phyloP scores from a whole-genome alignment of 495 filamentous ascomycete species.

The Xylaria longipes region DNA sequence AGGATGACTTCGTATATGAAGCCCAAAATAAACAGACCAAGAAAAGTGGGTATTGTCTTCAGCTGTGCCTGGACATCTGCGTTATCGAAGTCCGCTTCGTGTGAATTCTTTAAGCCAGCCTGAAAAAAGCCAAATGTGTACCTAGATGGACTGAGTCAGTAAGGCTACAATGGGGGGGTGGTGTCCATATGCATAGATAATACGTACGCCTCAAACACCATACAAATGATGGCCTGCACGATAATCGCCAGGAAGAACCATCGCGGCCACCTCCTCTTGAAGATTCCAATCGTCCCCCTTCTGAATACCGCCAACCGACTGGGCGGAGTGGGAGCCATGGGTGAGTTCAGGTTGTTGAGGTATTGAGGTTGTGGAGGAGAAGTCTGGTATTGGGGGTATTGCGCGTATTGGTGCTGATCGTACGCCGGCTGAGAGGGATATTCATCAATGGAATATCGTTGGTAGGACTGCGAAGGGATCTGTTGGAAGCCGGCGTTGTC shows the following conservation, averaged over 20 bases:
- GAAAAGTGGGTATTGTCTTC: slow-evolving; percentile 84
- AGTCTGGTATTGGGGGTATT: slow-evolving; percentile 31
- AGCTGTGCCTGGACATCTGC: slow-evolving; percentile 51
- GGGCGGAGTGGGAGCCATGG: slow-evolving; percentile 29
- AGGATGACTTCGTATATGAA: slow-evolving; percentile 90
- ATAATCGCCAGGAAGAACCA: slow-evolving; percentile 76
- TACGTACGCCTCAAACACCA: slow-evolving; percentile 86
- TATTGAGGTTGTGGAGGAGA: slow-evolving; percentile 27
- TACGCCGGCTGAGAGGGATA: slow-evolving; percentile 34
- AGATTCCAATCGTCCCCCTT: slow-evolving; percentile 50
- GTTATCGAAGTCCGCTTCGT: slow-evolving; percentile 25
- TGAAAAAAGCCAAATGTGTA: slow-evolving; percentile 78
- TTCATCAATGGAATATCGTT: slow-evolving; percentile 25
- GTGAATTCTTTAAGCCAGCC: slow-evolving; percentile 50
- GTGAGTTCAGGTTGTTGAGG: slow-evolving; percentile 61
- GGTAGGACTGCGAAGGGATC: slow-evolving; percentile 39
- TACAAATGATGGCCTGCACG: slow-evolving; percentile 76
- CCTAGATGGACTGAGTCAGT: slow-evolving; percentile 46
- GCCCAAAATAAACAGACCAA: slow-evolving; percentile 96
- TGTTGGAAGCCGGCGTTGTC: slow-evolving; percentile 40
- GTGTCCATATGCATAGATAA: background rate
- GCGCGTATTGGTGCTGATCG: slow-evolving; percentile 33
- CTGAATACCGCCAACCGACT: slow-evolving; percentile 35
- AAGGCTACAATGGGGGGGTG: too few relatives aligned
- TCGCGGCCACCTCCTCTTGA: slow-evolving; percentile 88